Percentiles rank a stretch among this genome's conserved stretches.
These are phyloP conservation scores for Phialophora tarda DNA, from an alignment of 2,329 filamentous ascomycete species.

Conservation along the genomic window DNA sequence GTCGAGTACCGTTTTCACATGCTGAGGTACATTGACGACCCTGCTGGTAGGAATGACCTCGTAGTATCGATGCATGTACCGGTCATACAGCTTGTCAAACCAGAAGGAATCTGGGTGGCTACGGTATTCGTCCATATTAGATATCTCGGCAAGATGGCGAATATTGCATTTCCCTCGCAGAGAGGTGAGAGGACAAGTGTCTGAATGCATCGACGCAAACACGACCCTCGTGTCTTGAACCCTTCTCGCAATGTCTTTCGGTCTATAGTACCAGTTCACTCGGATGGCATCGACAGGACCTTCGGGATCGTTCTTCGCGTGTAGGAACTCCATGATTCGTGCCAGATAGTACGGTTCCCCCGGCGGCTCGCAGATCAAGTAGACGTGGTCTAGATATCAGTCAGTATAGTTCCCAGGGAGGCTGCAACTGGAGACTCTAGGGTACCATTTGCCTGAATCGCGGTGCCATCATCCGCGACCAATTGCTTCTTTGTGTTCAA, in stretches of 20 bases:
- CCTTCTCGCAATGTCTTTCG: slow-evolving; percentile 92
- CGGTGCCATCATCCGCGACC: slow-evolving; percentile 87
- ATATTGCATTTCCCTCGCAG: slow-evolving; percentile 93
- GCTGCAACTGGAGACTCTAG: neutral
- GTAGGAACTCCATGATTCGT: slow-evolving; percentile 97
- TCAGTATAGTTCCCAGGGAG: slow-evolving; percentile 30
- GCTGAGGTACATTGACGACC: slow-evolving; percentile 94
- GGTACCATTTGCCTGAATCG: slow-evolving; percentile 83
- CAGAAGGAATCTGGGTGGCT: slow-evolving; percentile 88
- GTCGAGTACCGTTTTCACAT: slow-evolving; percentile 93
- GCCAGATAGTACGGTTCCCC: slow-evolving; percentile 98
- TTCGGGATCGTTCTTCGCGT: slow-evolving; percentile 73
- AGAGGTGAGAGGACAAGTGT: slow-evolving; percentile 89
- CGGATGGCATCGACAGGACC: slow-evolving; percentile 83
- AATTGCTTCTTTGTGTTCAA: slow-evolving; percentile 75
- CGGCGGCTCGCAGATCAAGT: slow-evolving; percentile 94
- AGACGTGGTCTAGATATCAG: slow-evolving; percentile 72
- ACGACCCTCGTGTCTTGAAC: slow-evolving; percentile 88
- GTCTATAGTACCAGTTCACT: slow-evolving; percentile 98
- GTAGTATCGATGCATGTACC: slow-evolving; percentile 97
- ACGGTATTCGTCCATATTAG: slow-evolving; percentile 80
- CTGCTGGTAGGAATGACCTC: slow-evolving; percentile 90
- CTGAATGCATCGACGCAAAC: slow-evolving; percentile 98
- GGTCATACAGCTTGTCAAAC: slow-evolving; percentile 97
- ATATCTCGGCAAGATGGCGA: slow-evolving; percentile 83